These are phyloP conservation scores for Saturnispora dispora DNA, from an alignment of 805 yeast species.

Conservation along the genomic window DNA sequence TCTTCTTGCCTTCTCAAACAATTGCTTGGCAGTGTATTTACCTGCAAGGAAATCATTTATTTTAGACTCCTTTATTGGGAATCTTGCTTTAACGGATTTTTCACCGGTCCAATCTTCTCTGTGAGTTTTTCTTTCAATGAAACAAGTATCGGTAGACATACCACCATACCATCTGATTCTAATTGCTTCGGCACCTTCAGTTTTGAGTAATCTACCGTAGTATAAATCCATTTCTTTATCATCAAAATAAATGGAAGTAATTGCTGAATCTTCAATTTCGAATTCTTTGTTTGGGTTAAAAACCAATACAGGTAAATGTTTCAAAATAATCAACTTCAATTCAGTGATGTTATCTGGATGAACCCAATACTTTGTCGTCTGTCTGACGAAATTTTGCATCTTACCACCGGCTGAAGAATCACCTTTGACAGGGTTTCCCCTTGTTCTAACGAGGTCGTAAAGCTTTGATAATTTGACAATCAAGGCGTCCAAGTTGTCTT, in stretches of 20 bases:
- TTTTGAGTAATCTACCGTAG: conserved; percentile 88
- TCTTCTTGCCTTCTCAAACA: conserved; percentile 83
- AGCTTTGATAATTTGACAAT: conserved; percentile 83
- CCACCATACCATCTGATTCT: conserved; percentile 99
- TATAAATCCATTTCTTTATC: conserved; percentile 82
- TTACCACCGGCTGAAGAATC: conserved; percentile 97
- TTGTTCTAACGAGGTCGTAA: conserved; percentile 88
- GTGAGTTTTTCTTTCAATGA: conserved; percentile 95
- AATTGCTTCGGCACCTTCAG: conserved; percentile 98
- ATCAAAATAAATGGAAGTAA: conserved; percentile 94
- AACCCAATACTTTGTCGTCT: conserved; percentile 98
- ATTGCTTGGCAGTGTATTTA: conserved; percentile 76
- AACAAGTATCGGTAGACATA: conserved; percentile 84
- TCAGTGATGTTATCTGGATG: conserved; percentile 98
- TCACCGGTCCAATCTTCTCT: conserved; percentile 99
- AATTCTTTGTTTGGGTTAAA: conserved; percentile 96
- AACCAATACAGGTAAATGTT: conserved; percentile 93
- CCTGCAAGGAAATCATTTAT: conserved; percentile 82
- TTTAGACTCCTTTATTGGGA: conserved; percentile 82
- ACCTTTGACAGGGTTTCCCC: conserved; percentile 92
- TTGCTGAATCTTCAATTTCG: conserved; percentile 89
- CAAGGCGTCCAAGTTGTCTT: conserved; percentile 83
- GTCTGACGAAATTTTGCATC: conserved; percentile 96
- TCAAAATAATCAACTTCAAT: conserved; percentile 80
- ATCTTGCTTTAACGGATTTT: conserved; percentile 96